Evolutionary conservation across 2,329 filamentous ascomycete species (phyloP).

Genomic region (Aspergillus alliaceus): DNA sequence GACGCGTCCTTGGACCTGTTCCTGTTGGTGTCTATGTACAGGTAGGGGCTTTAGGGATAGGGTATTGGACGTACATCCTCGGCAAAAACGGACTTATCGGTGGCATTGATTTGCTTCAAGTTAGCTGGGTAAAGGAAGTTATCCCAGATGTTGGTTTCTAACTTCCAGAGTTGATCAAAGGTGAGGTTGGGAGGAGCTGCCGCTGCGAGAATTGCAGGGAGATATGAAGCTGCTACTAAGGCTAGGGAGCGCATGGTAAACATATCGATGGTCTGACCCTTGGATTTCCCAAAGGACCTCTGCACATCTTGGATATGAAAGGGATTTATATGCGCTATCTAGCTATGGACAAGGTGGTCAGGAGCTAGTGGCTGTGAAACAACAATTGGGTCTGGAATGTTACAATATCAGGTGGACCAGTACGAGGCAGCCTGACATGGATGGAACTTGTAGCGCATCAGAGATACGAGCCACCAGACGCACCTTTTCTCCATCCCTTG

Average conservation of each 20-base stretch:
- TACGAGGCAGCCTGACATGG: not conserved
- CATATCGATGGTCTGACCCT: not conserved
- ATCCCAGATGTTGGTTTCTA: conserved; percentile 25
- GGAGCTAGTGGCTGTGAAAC: not conserved
- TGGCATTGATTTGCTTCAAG: conserved; percentile 20
- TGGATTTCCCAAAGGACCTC: not conserved
- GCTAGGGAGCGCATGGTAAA: not conserved
- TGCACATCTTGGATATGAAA: not conserved
- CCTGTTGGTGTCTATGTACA: not conserved
- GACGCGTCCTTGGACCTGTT: conserved; percentile 26
- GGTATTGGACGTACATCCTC: conserved; percentile 13
- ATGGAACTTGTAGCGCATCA: not conserved
- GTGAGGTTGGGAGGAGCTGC: conserved; percentile 10
- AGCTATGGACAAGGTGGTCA: not conserved
- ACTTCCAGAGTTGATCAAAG: conserved; percentile 23
- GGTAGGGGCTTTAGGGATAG: no score
- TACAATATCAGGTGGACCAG: not conserved
- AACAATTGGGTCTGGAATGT: not conserved
- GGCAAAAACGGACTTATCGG: conserved; percentile 22
- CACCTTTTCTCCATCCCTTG: no score
- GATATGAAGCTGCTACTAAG: not conserved
- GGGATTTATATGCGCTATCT: not conserved
- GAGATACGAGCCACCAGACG: not conserved
- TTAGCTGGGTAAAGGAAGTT: conserved; percentile 27
- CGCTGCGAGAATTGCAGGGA: not conserved